Percentiles rank a stretch among this genome's conserved stretches.
These are phyloP conservation scores for Misopates orontium DNA, from an alignment of 257 asterid genomes.

Conservation along the genomic window DNA sequence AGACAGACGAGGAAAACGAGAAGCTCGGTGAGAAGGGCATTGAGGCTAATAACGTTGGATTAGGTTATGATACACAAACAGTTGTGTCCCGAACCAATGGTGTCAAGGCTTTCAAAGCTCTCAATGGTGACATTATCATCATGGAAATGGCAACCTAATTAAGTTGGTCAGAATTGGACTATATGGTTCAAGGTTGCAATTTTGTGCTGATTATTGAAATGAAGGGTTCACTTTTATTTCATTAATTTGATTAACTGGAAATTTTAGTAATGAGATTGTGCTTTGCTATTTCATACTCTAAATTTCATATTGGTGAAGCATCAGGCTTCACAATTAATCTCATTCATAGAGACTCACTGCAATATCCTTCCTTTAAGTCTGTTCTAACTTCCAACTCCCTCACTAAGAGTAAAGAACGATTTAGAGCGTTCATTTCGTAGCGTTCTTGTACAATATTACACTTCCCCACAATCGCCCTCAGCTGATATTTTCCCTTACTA, in stretches of 20 bases:
- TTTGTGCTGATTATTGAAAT: constrained; percentile 30
- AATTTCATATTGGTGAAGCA: constrained; percentile 32
- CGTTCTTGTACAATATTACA: constrained; percentile 10
- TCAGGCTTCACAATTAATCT: constrained; percentile 56
- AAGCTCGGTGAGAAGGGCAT: constrained; percentile 72
- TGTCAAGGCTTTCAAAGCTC: constrained; percentile 76
- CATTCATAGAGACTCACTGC: constrained; percentile 42
- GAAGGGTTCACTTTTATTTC: constrained; percentile 23
- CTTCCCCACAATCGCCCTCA: constrained; percentile 20
- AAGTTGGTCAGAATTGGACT: constrained; percentile 1
- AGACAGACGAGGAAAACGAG: constrained; percentile 67
- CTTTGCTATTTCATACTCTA: constrained; percentile 8
- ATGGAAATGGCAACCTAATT: constrained; percentile 88
- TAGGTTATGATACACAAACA: constrained; percentile 93
- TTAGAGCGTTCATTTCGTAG: constrained; percentile 49
- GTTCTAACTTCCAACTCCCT: constrained; percentile 19
- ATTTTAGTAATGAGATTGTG: constrained; percentile 22
- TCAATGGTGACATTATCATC: constrained; percentile 81
- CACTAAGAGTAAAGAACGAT: constrained; percentile 25
- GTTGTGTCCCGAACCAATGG: constrained; percentile 76
- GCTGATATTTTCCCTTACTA: constrained; percentile 30
- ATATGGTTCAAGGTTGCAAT: constrained; percentile 5
- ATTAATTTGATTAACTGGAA: constrained; percentile 8
- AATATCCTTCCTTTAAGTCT: constrained; percentile 33
- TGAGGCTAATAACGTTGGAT: constrained; percentile 71